Evolutionary conservation across 345 rosid genomes (phyloP).

Genomic region (Reutealis trisperma): DNA sequence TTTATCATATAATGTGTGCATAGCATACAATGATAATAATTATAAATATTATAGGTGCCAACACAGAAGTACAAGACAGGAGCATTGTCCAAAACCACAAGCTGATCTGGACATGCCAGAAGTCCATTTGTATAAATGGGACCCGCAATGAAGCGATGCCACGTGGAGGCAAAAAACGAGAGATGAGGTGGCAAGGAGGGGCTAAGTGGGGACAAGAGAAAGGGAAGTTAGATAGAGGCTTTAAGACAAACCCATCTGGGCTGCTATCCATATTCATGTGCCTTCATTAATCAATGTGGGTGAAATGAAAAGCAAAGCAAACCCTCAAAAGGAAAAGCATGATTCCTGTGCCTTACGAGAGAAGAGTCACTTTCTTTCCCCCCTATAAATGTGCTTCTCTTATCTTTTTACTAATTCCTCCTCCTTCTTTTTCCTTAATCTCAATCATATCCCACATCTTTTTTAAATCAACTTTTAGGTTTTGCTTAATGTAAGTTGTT

Average conservation of each 20-base stretch:
- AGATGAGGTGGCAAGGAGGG: conserved; percentile 22
- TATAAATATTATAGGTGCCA: neutral
- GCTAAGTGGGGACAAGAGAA: conserved; percentile 15
- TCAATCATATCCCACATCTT: conserved; percentile 14
- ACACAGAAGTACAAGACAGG: conserved; percentile 8
- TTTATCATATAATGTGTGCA: conserved; percentile 13
- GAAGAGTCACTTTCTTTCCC: conserved; percentile 32
- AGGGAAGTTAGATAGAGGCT: conserved; percentile 23
- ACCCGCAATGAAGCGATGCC: conserved; percentile 14
- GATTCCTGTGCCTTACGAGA: conserved; percentile 55
- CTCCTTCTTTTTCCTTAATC: neutral
- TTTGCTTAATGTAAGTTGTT: neutral
- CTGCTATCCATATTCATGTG: conserved; percentile 51
- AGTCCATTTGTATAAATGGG: conserved; percentile 20
- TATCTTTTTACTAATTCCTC: conserved; percentile 9
- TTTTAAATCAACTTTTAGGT: neutral
- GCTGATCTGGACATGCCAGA: conserved; percentile 23
- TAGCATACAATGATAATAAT: neutral
- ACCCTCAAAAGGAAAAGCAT: conserved; percentile 37
- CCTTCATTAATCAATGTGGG: conserved; percentile 45
- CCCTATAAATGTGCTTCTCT: conserved; percentile 21
- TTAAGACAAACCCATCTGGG: conserved; percentile 51
- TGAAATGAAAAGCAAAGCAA: conserved; percentile 43
- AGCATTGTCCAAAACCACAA: conserved; percentile 9
- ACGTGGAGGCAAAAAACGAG: conserved; percentile 13